Evolutionary conservation across 1,139 yeast genomes (phyloP).

Genomic region (Arxiozyma heterogenica): DNA sequence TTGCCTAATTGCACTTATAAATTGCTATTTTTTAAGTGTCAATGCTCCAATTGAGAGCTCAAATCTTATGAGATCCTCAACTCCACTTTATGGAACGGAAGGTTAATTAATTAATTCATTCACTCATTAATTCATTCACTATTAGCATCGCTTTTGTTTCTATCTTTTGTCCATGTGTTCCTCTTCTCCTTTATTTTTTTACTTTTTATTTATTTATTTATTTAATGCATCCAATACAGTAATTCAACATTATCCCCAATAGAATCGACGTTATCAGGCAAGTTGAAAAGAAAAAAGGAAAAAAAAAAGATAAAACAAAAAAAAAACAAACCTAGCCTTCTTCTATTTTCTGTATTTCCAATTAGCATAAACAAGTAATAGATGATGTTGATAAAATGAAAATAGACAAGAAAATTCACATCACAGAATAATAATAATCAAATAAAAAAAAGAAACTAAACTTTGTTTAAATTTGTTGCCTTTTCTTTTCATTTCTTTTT

Average conservation of each 20-base stretch:
- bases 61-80: background rate
- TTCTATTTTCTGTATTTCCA: too few relatives aligned
- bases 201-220: too few relatives aligned
- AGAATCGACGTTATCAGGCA: background rate
- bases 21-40: constrained; percentile 15
- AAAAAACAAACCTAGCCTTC: too few relatives aligned
- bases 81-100: background rate
- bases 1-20: constrained; percentile 14
- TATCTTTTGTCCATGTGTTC: background rate
- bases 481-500: background rate
- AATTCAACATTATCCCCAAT: background rate
- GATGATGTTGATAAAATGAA: too few relatives aligned
- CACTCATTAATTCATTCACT: background rate
- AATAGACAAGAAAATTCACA: too few relatives aligned
- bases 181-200: too few relatives aligned
- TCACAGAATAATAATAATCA: too few relatives aligned
- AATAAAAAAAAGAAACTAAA: background rate
- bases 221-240: background rate
- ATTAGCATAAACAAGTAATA: too few relatives aligned
- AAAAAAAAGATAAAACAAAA: too few relatives aligned
- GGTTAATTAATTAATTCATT: background rate
- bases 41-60: background rate
- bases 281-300: too few relatives aligned
- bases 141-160: background rate
- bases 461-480: background rate